A percentile compares a stretch with the other conserved stretches of the same genome.
phyloP scores from a whole-genome alignment of 192 early-diverging fungal species.

The Rhizoclosmatium sp. region DNA sequence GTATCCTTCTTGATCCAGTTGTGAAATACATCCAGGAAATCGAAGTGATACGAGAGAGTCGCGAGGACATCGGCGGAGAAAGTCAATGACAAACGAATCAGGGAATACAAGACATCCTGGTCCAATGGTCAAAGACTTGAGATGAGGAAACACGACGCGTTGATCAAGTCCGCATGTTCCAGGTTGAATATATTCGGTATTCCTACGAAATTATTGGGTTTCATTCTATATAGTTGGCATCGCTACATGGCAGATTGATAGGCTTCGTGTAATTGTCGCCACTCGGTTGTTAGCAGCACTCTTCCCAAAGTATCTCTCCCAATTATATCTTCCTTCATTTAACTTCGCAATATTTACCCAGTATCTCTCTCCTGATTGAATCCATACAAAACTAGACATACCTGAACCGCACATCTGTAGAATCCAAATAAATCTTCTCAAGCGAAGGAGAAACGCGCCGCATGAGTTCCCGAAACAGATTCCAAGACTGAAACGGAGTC shows the following conservation, averaged over 20 bases:
- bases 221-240: no score
- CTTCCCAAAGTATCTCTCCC: no score
- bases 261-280: no score
- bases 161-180: slow-evolving; percentile 38
- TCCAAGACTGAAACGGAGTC: slow-evolving; percentile 36
- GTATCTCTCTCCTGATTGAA: no score
- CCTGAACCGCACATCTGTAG: slow-evolving; percentile 22
- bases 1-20: not conserved
- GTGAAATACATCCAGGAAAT: slow-evolving; percentile 26
- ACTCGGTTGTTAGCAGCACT: no score
- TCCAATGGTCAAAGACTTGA: slow-evolving; percentile 32
- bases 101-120: slow-evolving; percentile 36
- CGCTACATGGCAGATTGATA: no score
- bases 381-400: no score
- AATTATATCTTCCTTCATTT: no score
- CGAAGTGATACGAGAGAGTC: slow-evolving; percentile 17
- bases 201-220: not conserved
- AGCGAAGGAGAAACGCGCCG: slow-evolving; percentile 27
- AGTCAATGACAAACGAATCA: slow-evolving; percentile 31
- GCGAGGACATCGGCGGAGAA: slow-evolving; percentile 26
- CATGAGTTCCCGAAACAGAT: slow-evolving; percentile 33
- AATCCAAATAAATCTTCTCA: slow-evolving; percentile 28
- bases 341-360: no score
- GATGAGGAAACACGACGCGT: slow-evolving; percentile 23
- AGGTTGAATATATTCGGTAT: slow-evolving; percentile 22